Evolutionary conservation across 129 eudicot genomes (phyloP).

Genomic region (Artemisia tridentata): DNA sequence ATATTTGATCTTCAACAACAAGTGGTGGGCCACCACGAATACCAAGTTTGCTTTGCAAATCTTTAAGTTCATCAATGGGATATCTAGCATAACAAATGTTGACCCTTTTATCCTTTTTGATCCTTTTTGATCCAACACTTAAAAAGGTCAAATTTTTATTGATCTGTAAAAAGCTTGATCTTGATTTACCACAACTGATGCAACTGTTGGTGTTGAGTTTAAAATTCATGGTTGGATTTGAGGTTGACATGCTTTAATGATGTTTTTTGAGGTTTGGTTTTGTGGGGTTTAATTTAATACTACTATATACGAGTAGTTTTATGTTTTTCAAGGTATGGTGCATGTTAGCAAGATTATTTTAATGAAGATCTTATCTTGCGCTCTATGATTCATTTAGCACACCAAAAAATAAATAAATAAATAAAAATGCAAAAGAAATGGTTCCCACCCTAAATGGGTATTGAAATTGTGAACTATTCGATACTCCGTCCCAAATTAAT

Average conservation of each 20-base stretch:
- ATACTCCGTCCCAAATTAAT: too few relatives aligned
- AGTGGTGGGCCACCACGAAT: conserved; percentile 36
- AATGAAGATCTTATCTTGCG: conserved; percentile 24
- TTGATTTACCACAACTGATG: conserved; percentile 46
- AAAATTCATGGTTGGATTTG: conserved; percentile 38
- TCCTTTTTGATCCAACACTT: conserved; percentile 28
- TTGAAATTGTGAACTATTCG: too few relatives aligned
- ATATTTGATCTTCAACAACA: conserved; percentile 42
- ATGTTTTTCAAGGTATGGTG: conserved; percentile 16
- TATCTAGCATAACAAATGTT: conserved; percentile 61
- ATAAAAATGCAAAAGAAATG: too few relatives aligned
- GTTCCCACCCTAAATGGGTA: too few relatives aligned
- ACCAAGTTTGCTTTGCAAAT: conserved; percentile 42
- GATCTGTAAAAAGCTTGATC: conserved; percentile 32
- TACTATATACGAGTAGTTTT: too few relatives aligned
- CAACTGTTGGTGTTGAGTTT: conserved; percentile 42
- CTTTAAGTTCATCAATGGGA: conserved; percentile 57
- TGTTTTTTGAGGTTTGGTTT: not conserved
- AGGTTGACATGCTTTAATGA: not conserved
- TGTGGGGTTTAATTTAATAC: conserved; percentile 21
- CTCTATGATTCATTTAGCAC: not conserved
- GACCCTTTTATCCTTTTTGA: conserved; percentile 24
- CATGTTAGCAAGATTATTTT: conserved; percentile 26
- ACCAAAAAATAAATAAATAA: too few relatives aligned
- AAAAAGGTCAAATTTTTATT: conserved; percentile 32